Evolutionary conservation across 371 early-diverging fungal genomes (phyloP), one percentile per base, ranked within the genome.

Genomic region (Rhizopus arrhizus): DNA sequence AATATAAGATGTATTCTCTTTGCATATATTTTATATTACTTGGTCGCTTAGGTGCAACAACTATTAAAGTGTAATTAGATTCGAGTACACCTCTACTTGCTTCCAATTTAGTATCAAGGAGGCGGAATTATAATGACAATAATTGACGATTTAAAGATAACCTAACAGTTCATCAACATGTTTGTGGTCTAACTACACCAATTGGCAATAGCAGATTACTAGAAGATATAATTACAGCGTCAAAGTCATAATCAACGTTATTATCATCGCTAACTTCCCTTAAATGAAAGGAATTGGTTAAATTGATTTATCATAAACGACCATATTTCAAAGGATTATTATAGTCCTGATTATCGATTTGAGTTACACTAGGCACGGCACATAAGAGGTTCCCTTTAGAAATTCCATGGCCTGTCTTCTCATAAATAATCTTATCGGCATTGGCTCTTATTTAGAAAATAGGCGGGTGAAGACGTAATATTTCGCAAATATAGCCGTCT

Each of bases 101-200:
- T 32, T 75, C 81, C 38, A 69, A 59, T 43, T 75, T 76, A 51
- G 93, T 69, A 57, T 91, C 89, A 68, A 90, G 93, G 58, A 85
- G 83, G 29, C 92, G 80, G 22, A 35, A 97, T 68, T 61, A 94
- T 82, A 10, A 87, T 84, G 42, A 93, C 76, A 51, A 97, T 71
- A 53, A 98, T 88, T 10, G 95, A 90, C 86, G 80, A 96, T 85
- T 80, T 98, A 97, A 53, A 96, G 72, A 68, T 92, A 97, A 8
- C 96, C 97, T 80, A 98, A 98, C 56, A 88, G 83, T 69, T 98
- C 97, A 60, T 97, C 98, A 74, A 97, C 97, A 84, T 97, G 97
- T 62, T 97, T 87, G 84, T 98, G 98, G 22, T 66, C 98, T 93
- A 52, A 88, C 98, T 36, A 96, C 98, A 67, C 98, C 98, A 77